phyloP scores from a whole-genome alignment of 805 yeast species.

The Kodamaea restingae region DNA sequence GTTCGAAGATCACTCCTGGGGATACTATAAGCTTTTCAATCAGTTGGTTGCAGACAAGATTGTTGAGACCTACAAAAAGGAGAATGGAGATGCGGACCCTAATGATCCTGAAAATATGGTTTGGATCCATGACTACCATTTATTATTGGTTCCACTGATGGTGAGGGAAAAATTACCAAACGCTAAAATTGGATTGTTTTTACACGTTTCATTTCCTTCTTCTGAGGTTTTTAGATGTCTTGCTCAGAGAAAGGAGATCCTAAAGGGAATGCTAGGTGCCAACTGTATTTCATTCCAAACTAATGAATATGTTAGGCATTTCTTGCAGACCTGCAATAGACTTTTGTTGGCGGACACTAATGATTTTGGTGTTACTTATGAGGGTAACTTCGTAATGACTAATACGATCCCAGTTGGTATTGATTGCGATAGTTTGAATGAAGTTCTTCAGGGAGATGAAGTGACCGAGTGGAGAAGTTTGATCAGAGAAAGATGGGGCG shows the following conservation, averaged over 20 bases:
- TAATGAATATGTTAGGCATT: constrained; percentile 89
- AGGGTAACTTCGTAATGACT: constrained; percentile 54
- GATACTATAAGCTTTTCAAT: constrained; percentile 70
- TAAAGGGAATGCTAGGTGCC: constrained; percentile 85
- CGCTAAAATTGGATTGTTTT: constrained; percentile 86
- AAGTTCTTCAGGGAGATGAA: constrained; percentile 41
- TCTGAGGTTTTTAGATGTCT: constrained; percentile 92
- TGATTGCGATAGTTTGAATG: constrained; percentile 56
- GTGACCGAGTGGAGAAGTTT: constrained; percentile 64
- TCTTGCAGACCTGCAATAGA: constrained; percentile 83
- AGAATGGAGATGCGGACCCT: constrained; percentile 36
- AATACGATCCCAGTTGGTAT: constrained; percentile 74
- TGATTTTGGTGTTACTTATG: constrained; percentile 54
- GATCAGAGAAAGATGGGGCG: constrained; percentile 76
- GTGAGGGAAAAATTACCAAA: constrained; percentile 68
- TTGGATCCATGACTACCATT: constrained; percentile 95
- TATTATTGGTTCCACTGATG: constrained; percentile 82
- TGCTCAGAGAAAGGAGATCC: constrained; percentile 74
- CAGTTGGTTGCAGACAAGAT: constrained; percentile 76
- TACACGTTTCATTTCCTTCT: constrained; percentile 94
- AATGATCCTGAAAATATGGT: constrained; percentile 55
- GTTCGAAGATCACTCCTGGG: constrained; percentile 95
- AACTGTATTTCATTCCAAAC: constrained; percentile 87
- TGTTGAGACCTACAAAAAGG: constrained; percentile 50
- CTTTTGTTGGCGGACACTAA: constrained; percentile 79